Conservation (phyloP, 768 basidiomycete species). For the Collybiopsis confluens region DNA sequence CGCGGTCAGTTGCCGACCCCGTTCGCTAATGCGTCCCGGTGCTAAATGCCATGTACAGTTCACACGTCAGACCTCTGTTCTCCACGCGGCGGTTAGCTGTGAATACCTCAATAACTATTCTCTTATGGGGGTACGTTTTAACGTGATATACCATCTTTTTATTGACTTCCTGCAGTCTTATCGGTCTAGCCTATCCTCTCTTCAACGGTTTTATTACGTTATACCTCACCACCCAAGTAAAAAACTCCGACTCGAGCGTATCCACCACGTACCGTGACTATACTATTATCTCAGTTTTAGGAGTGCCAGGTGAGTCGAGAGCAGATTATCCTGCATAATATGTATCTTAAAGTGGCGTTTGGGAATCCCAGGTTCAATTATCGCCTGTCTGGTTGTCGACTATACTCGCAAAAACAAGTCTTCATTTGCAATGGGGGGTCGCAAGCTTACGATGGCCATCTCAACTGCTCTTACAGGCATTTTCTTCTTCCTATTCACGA, state of each 20-base stretch:
- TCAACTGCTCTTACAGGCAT: constrained; percentile 41
- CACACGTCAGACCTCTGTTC: constrained; percentile 48
- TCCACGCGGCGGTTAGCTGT: constrained; percentile 36
- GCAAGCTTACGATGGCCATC: constrained; percentile 42
- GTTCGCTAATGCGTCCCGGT: neutral
- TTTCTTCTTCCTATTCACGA: constrained; percentile 51
- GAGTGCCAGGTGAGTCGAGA: too few species aligned
- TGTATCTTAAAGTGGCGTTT: too few species aligned
- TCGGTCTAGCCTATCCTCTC: constrained; percentile 52
- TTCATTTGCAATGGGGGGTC: constrained; percentile 34
- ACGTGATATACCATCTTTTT: too few species aligned
- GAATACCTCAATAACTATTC: constrained; percentile 44
- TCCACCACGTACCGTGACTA: constrained; percentile 43
- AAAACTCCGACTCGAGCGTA: constrained; percentile 11
- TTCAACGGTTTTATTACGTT: constrained; percentile 49
- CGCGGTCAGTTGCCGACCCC: constrained; percentile 28
- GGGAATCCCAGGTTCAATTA: constrained; percentile 45
- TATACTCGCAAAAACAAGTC: constrained; percentile 27
- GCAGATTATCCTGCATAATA: too few species aligned
- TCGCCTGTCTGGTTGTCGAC: constrained; percentile 43
- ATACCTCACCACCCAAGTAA: constrained; percentile 35
- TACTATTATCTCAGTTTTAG: constrained; percentile 42
- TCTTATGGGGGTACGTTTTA: constrained; percentile 46
- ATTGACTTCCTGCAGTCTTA: constrained; percentile 24
- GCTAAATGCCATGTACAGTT: constrained; percentile 21